Base-by-base conservation (phyloP, 2,329 filamentous ascomycete genomes). In the Cordyceps cicadae region DNA sequence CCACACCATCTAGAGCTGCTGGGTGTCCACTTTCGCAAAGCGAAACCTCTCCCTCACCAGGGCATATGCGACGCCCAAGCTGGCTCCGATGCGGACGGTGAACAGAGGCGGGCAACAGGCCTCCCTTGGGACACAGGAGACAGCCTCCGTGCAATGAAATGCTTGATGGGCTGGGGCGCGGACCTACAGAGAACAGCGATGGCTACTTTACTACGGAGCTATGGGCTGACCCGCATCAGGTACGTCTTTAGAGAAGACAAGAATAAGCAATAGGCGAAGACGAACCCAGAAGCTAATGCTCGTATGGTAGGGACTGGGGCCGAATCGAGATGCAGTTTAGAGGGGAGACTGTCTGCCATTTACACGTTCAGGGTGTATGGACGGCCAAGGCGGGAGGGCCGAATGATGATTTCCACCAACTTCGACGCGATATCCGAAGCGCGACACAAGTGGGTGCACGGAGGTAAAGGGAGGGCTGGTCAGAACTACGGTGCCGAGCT, bases 321-420 rank as follows among this genome's bases (percentile, higher is more conserved):
- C 29, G 14, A 48, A 56, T 56, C n/a, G 41, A 56, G 54, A 56
- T 56, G 26, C 29, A 49, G 26, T 56, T 56, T 39, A 48, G 43
- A 48, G 54, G 54, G 26, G 19, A 48, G 17, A 37, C 19, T 48
- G 43, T 48, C 17, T 56, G 43, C 29, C 37, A 14, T 37, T 56
- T 56, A 57, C n/a, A 41, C 24, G 32, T 19, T 29, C 24, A 48
- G n/a, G 41, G 41, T 19, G 17, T 56, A 48, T 56, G n/a, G 54
- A 56, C 41, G 1, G n/a, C 41, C 26, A 48, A 37, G 54, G 24
- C 41, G 24, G 41, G 54, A 24, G n/a, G 19, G 26, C 54, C n/a
- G 24, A 24, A 48, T 56, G 41, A 56, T 56, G 43, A 48, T 56
- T 56, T 48, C 26, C 24, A 48, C 41, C 26, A 56, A 56, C 41